These are phyloP conservation scores for Evansstolkia leycettana DNA, from an alignment of 495 filamentous ascomycete genomes.

Conservation along the genomic window DNA sequence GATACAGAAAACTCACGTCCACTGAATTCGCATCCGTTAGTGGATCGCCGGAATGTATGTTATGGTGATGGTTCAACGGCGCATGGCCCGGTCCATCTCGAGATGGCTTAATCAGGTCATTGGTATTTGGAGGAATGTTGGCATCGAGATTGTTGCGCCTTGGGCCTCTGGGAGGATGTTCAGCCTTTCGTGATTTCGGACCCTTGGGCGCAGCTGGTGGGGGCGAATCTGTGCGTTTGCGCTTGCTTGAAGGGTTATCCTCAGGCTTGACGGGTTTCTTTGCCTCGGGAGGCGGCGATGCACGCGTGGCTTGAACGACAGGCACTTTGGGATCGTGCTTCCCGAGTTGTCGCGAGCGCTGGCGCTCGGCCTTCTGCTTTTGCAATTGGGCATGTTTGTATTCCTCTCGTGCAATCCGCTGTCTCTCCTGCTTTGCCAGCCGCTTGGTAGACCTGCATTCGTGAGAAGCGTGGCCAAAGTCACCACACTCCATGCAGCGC, in stretches of 20 bases:
- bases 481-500: constrained; percentile 35
- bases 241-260: constrained; percentile 20
- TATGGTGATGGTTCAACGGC: constrained; percentile 5
- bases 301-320: constrained; percentile 21
- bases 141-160: constrained; percentile 17
- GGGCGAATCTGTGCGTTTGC: constrained; percentile 28
- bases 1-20: constrained; percentile 12
- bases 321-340: constrained; percentile 37
- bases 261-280: constrained; percentile 5
- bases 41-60: constrained; percentile 3
- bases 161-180: constrained; percentile 9
- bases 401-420: constrained; percentile 21
- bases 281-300: constrained; percentile 2
- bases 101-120: constrained; percentile 27
- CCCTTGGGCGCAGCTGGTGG: constrained; percentile 12
- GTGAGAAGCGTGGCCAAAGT: constrained; percentile 25
- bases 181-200: neutral
- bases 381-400: constrained; percentile 15
- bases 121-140: constrained; percentile 12
- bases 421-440: constrained; percentile 25
- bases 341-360: constrained; percentile 29
- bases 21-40: constrained; percentile 5
- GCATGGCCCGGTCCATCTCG: constrained; percentile 23
- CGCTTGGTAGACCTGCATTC: constrained; percentile 20
- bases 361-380: constrained; percentile 23